Percentiles rank a stretch among this genome's conserved stretches.
phyloP scores from a whole-genome alignment of 148 eudicot genomes.

The Heliamphora exappendiculata region DNA sequence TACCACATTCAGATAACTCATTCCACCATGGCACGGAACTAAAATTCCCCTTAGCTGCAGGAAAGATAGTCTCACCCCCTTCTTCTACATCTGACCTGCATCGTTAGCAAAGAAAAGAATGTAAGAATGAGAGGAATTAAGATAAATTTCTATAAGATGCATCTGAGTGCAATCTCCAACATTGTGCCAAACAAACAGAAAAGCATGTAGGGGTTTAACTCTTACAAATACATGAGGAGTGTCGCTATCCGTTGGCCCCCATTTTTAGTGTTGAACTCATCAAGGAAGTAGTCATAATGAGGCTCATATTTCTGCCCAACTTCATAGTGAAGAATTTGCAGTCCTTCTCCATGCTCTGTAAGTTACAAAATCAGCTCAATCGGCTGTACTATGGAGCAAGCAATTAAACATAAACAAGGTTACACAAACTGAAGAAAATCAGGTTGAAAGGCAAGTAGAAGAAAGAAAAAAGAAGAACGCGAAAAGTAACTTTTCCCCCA shows the following conservation, averaged over 20 bases:
- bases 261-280: constrained; percentile 61
- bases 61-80: constrained; percentile 75
- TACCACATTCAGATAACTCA: constrained; percentile 58
- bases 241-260: constrained; percentile 82
- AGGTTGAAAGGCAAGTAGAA: too few species aligned
- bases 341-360: constrained; percentile 56
- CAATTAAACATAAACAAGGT: too few species aligned
- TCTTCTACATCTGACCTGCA: constrained; percentile 78
- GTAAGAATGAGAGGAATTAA: neutral
- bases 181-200: neutral
- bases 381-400: too few species aligned
- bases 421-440: too few species aligned
- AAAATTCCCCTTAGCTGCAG: constrained; percentile 51
- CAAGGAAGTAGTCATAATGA: constrained; percentile 63
- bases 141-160: neutral
- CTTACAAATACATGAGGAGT: constrained; percentile 70
- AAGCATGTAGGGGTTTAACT: neutral
- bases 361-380: neutral
- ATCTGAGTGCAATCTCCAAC: neutral
- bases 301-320: constrained; percentile 76
- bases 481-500: too few species aligned
- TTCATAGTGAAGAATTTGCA: constrained; percentile 71
- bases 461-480: too few species aligned
- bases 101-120: constrained; percentile 1
- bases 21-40: constrained; percentile 57